phyloP scores from a whole-genome alignment of 202 grass and related monocot species.

The Bolboschoenoplectus hybrid region DNA sequence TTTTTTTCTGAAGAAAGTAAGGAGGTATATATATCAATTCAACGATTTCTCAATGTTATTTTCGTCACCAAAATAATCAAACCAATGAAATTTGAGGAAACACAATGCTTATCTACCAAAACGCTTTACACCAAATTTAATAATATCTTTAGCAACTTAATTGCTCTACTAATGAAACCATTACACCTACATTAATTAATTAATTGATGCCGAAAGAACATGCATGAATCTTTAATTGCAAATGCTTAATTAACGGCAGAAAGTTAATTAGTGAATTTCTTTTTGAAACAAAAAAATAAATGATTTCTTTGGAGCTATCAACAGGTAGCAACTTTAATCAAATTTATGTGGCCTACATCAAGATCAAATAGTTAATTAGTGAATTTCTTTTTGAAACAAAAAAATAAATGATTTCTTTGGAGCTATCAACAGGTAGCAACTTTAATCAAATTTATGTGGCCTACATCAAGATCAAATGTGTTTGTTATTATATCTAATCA shows the following conservation, averaged over 20 bases:
- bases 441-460: not conserved
- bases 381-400: not conserved
- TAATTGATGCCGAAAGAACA: not conserved
- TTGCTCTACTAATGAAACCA: not conserved
- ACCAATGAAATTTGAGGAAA: not conserved
- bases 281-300: not conserved
- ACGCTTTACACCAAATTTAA: not conserved
- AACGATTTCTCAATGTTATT: not conserved
- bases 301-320: not conserved
- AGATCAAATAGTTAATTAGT: not conserved
- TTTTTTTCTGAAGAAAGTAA: not conserved
- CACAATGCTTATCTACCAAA: too few relatives aligned
- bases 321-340: not conserved
- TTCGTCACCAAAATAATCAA: not conserved
- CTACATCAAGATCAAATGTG: not conserved
- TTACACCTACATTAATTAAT: not conserved
- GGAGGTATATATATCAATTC: not conserved
- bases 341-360: not conserved
- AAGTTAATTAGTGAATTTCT: constrained; percentile 11
- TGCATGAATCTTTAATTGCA: constrained; percentile 11
- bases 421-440: not conserved
- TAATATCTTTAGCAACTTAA: not conserved
- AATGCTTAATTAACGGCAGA: constrained; percentile 22
- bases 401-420: not conserved
- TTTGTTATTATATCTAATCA: not conserved